A percentile compares a stretch with the other conserved stretches of the same genome.
Evolutionary conservation across 23 red algal genomes (phyloP).

Genomic region (Cyanidiococcus yangmingshanensis): DNA sequence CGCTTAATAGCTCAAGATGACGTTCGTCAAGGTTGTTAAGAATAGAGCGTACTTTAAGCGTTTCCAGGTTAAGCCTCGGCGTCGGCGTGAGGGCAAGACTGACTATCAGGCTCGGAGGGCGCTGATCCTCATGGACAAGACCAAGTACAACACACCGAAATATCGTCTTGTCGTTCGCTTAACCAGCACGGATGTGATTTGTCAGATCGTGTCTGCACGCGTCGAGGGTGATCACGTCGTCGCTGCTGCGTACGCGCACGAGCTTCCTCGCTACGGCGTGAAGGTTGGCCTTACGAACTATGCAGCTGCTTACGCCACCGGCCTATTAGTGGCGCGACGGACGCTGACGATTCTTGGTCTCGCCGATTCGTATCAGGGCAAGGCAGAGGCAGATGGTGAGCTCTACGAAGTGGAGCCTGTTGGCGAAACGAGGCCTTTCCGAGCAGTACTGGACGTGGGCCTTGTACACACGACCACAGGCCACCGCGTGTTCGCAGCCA

Average conservation of each 20-base stretch:
- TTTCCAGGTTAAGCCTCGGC: conserved; percentile 91
- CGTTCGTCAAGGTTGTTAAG: conserved; percentile 57
- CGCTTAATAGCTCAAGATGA: too few species aligned
- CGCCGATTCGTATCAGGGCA: conserved; percentile 72
- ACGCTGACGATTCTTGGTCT: conserved; percentile 68
- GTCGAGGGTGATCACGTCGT: conserved; percentile 81
- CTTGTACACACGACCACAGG: conserved; percentile 73
- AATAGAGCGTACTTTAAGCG: conserved; percentile 94
- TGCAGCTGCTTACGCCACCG: conserved; percentile 83
- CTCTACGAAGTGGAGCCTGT: conserved; percentile 88
- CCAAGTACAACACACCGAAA: conserved; percentile 96
- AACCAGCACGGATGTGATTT: conserved; percentile 89
- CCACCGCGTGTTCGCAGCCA: conserved; percentile 85
- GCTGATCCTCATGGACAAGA: conserved; percentile 74
- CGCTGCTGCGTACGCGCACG: conserved; percentile 85
- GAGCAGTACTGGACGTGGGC: conserved; percentile 79
- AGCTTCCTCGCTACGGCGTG: conserved; percentile 95
- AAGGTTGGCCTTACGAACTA: conserved; percentile 94
- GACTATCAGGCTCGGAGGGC: conserved; percentile 69
- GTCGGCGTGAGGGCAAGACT: conserved; percentile 93
- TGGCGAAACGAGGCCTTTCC: conserved; percentile 80
- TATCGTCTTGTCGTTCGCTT: conserved; percentile 95
- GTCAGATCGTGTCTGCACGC: conserved; percentile 77
- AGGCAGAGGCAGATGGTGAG: conserved; percentile 80
- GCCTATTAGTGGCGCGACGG: conserved; percentile 73